Evolutionary conservation across 345 rosid species (phyloP).

Genomic region (Theobroma cacao): DNA sequence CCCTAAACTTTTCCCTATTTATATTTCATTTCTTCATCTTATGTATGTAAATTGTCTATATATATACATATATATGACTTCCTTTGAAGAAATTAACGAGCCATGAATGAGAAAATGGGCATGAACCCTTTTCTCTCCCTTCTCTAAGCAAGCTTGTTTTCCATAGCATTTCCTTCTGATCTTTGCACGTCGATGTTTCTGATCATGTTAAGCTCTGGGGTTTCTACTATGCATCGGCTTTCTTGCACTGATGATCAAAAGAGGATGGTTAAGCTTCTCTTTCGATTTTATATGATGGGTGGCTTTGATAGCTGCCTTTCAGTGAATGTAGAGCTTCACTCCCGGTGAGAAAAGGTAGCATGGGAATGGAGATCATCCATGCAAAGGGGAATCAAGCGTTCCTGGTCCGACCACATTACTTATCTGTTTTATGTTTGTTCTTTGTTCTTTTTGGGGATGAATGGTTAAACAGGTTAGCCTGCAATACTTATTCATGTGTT

Average conservation of each 20-base stretch:
- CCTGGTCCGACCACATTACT: constrained; percentile 48
- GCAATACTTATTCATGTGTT: neutral
- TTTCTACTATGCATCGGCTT: neutral
- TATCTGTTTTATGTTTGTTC: neutral
- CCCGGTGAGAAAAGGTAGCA: neutral
- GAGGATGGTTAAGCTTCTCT: neutral
- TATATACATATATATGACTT: no score
- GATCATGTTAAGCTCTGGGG: neutral
- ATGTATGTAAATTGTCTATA: neutral
- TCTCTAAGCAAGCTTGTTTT: neutral
- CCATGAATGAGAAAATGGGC: neutral
- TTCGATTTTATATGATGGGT: neutral
- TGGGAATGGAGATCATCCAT: neutral
- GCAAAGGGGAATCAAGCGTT: constrained; percentile 50
- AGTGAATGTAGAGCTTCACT: neutral
- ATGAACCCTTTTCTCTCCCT: neutral
- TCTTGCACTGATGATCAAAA: neutral
- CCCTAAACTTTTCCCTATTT: neutral
- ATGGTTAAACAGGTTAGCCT: neutral
- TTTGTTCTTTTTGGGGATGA: neutral
- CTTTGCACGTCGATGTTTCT: neutral
- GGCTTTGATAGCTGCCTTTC: neutral
- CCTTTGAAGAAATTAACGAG: no score
- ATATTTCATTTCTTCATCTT: neutral
- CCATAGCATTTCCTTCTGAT: neutral